phyloP scores from a whole-genome alignment of 805 yeast genomes.

The Lachancea sp. region DNA sequence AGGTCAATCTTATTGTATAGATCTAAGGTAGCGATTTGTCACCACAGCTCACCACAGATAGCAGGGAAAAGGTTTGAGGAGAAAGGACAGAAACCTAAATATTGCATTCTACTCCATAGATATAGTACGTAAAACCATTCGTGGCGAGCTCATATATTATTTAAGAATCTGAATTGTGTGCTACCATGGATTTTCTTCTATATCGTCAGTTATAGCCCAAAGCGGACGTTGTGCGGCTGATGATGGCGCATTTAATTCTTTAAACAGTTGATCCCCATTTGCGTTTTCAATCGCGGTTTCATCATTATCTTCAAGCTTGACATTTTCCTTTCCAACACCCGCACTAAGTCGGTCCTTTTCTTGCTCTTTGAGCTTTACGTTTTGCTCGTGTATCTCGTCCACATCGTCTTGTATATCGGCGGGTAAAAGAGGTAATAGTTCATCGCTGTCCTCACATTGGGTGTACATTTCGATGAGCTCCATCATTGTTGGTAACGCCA shows the following conservation, averaged over 20 bases:
- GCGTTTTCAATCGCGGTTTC: slow-evolving; percentile 41
- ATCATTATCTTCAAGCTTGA: not conserved
- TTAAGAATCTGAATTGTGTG: not conserved
- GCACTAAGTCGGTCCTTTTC: slow-evolving; percentile 14
- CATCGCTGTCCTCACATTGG: slow-evolving; percentile 41
- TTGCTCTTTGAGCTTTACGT: slow-evolving; percentile 21
- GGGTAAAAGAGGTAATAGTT: slow-evolving; percentile 69
- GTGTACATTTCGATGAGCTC: slow-evolving; percentile 77
- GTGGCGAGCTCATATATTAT: not conserved
- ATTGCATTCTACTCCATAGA: too few species aligned
- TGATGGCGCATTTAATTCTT: slow-evolving; percentile 72
- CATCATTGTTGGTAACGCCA: slow-evolving; percentile 62
- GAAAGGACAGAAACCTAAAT: not conserved
- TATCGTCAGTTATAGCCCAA: slow-evolving; percentile 48
- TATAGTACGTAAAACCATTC: not conserved
- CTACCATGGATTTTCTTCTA: slow-evolving; percentile 64
- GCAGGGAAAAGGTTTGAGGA: not conserved
- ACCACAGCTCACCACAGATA: too few species aligned
- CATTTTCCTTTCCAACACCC: not conserved
- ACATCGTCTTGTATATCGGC: slow-evolving; percentile 61
- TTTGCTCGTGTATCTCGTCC: slow-evolving; percentile 55
- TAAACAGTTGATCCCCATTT: slow-evolving; percentile 49
- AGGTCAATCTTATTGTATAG: slow-evolving; percentile 31
- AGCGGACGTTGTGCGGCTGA: slow-evolving; percentile 27
- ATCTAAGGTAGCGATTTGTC: slow-evolving; percentile 9